Evolutionary conservation across 2,329 filamentous ascomycete genomes (phyloP).

Genomic region (Pyrenophora seminiperda): DNA sequence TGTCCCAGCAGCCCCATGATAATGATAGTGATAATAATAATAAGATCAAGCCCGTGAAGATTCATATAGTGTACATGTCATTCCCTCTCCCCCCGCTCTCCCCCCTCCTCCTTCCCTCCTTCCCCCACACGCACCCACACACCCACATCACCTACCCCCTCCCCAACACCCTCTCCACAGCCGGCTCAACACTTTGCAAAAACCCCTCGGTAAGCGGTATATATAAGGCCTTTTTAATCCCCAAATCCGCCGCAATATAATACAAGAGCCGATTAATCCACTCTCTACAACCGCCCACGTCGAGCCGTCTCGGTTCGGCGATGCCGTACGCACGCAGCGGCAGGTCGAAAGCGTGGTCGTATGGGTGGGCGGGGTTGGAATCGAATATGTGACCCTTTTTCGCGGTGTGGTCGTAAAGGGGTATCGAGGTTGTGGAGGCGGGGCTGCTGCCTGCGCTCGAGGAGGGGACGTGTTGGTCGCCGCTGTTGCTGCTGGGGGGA

Average conservation of each 20-base stretch:
- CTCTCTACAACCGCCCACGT: constrained; percentile 28
- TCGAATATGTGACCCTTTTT: constrained; percentile 29
- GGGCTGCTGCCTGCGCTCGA: neutral
- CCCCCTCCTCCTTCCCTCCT: too few relatives aligned
- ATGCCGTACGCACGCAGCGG: constrained; percentile 12
- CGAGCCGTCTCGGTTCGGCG: constrained; percentile 21
- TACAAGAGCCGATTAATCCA: constrained; percentile 38
- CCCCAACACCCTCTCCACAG: too few relatives aligned
- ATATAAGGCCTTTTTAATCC: constrained; percentile 37
- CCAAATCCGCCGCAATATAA: constrained; percentile 31
- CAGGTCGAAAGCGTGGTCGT: constrained; percentile 19
- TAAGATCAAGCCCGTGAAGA: too few relatives aligned
- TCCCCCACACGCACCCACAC: too few relatives aligned
- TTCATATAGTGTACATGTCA: too few relatives aligned
- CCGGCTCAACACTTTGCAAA: too few relatives aligned
- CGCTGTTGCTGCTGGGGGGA: too few relatives aligned
- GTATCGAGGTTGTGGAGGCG: too few relatives aligned
- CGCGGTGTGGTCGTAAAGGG: neutral
- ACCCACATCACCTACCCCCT: too few relatives aligned
- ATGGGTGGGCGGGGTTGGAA: constrained; percentile 25
- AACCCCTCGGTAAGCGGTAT: constrained; percentile 31
- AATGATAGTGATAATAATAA: too few relatives aligned
- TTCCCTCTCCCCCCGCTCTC: too few relatives aligned
- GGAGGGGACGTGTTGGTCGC: constrained; percentile 1
- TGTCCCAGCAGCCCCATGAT: too few relatives aligned